Evolutionary conservation across 2,329 filamentous ascomycete genomes (phyloP).

Genomic region (Fusarium sp.): DNA sequence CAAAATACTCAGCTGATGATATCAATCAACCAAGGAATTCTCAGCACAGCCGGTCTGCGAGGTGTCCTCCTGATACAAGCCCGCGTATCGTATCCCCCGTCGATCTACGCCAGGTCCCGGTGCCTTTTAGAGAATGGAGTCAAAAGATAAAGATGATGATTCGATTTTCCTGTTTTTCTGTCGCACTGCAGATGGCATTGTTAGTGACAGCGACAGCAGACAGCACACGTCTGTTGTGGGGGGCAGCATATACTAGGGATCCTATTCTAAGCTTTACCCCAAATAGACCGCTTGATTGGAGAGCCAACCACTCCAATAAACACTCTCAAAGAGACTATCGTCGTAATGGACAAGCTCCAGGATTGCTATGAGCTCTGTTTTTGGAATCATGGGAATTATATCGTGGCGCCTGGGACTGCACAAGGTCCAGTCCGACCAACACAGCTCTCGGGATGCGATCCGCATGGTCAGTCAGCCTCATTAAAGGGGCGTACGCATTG

Average conservation of each 20-base stretch:
- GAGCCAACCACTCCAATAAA: constrained; percentile 22
- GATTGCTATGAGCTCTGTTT: constrained; percentile 16
- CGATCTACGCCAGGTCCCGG: constrained; percentile 27
- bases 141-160: constrained; percentile 9
- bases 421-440: constrained; percentile 6
- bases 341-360: background rate
- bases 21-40: constrained; percentile 34
- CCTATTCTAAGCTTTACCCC: constrained; percentile 31
- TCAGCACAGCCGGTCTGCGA: constrained; percentile 31
- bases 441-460: constrained; percentile 1
- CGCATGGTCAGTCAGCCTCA: background rate
- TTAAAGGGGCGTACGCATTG: constrained; percentile 16
- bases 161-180: constrained; percentile 31
- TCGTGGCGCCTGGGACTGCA: constrained; percentile 23
- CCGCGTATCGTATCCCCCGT: constrained; percentile 6
- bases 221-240: constrained; percentile 29
- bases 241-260: constrained; percentile 29
- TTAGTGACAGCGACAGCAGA: constrained; percentile 32
- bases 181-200: constrained; percentile 43
- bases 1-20: constrained; percentile 38
- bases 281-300: constrained; percentile 12
- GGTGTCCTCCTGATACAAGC: constrained; percentile 8
- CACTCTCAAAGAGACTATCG: constrained; percentile 1
- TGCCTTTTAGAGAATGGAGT: constrained; percentile 8
- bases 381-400: constrained; percentile 9